phyloP scores from a whole-genome alignment of 306 rosid genomes.

The Cicer bijugum region DNA sequence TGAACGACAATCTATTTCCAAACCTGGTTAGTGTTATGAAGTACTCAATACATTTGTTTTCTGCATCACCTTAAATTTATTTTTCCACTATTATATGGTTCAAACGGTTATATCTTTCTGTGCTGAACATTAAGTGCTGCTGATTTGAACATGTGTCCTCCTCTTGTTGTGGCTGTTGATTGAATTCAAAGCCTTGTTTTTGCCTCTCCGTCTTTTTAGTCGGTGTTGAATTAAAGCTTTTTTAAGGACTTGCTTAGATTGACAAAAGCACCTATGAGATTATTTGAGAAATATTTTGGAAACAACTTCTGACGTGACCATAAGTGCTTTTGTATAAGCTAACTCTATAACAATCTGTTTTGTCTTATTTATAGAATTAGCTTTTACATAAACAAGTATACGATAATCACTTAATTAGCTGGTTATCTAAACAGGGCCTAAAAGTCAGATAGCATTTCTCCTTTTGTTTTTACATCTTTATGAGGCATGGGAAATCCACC shows the following conservation, averaged over 20 bases:
- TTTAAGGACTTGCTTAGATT: not conserved
- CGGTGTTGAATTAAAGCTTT: conserved; percentile 19
- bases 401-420: too few species aligned
- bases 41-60: conserved; percentile 16
- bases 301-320: too few species aligned
- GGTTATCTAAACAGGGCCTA: too few species aligned
- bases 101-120: conserved; percentile 31
- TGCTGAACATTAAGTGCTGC: not conserved
- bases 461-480: not conserved
- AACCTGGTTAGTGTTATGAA: conserved; percentile 59
- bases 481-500: not conserved
- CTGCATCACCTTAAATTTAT: not conserved
- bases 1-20: conserved; percentile 51
- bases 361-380: too few species aligned
- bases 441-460: conserved; percentile 1
- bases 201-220: not conserved
- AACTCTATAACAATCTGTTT: too few species aligned
- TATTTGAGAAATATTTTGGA: too few species aligned
- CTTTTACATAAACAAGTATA: too few species aligned
- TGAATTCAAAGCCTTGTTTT: conserved; percentile 4
- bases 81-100: conserved; percentile 5
- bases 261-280: too few species aligned
- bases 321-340: too few species aligned
- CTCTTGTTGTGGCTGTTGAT: not conserved
- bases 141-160: conserved; percentile 4